Evolutionary conservation across 345 rosid species (phyloP).

Genomic region (Bruguiera parviflora): DNA sequence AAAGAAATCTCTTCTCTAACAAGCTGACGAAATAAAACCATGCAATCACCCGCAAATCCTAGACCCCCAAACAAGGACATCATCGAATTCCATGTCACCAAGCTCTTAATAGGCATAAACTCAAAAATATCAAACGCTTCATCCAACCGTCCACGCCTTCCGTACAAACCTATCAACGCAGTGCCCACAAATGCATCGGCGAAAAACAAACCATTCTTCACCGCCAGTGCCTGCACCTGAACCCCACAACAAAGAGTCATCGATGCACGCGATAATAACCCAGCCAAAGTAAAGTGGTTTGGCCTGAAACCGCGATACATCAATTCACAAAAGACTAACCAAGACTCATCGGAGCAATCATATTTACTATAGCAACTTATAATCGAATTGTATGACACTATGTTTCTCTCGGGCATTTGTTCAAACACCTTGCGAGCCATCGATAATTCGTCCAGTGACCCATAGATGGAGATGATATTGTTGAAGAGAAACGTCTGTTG

Average conservation of each 20-base stretch:
- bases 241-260: constrained; percentile 40
- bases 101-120: constrained; percentile 60
- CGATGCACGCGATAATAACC: constrained; percentile 52
- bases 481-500: constrained; percentile 59
- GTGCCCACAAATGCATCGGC: constrained; percentile 71
- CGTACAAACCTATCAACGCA: constrained; percentile 59
- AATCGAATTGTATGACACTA: constrained; percentile 54
- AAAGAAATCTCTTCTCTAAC: constrained; percentile 29
- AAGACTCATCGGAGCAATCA: constrained; percentile 42
- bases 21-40: constrained; percentile 53
- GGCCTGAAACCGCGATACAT: constrained; percentile 43
- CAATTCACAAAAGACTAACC: constrained; percentile 44
- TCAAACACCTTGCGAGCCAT: constrained; percentile 64
- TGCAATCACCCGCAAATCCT: constrained; percentile 46
- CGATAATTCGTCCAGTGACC: constrained; percentile 25
- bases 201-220: constrained; percentile 55
- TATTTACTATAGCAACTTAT: constrained; percentile 44
- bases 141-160: constrained; percentile 50
- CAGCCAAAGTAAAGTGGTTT: constrained; percentile 51
- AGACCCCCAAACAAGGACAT: constrained; percentile 48
- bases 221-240: constrained; percentile 58
- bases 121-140: constrained; percentile 50
- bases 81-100: constrained; percentile 73
- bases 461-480: constrained; percentile 46
- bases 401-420: constrained; percentile 54